Evolutionary conservation across 345 rosid genomes (phyloP).

Genomic region (Bruguiera gymnorhiza): DNA sequence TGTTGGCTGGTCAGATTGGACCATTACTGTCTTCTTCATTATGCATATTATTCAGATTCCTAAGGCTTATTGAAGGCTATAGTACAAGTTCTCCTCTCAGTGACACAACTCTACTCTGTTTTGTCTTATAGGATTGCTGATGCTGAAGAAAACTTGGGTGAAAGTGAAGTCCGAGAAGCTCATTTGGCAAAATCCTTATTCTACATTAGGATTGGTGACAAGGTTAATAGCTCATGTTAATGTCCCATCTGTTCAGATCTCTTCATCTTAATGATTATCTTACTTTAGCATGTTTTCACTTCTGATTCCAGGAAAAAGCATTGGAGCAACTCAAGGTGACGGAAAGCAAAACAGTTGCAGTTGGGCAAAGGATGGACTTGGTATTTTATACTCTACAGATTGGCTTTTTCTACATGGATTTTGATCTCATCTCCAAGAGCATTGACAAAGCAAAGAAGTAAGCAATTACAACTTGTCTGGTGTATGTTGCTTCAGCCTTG

Average conservation of each 20-base stretch:
- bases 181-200: constrained; percentile 92
- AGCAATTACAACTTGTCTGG: constrained; percentile 16
- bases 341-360: constrained; percentile 96
- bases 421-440: constrained; percentile 87
- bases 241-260: neutral
- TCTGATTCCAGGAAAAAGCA: constrained; percentile 69
- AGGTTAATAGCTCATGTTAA: constrained; percentile 42
- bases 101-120: constrained; percentile 2
- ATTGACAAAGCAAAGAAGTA: constrained; percentile 97
- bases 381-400: constrained; percentile 85
- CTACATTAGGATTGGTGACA: constrained; percentile 80
- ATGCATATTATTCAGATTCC: neutral
- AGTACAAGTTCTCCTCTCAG: neutral
- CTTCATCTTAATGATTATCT: constrained; percentile 8
- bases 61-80: neutral
- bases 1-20: neutral
- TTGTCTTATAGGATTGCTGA: constrained; percentile 71
- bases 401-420: constrained; percentile 93
- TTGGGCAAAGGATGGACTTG: constrained; percentile 97
- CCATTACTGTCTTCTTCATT: neutral
- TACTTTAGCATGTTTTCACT: constrained; percentile 9
- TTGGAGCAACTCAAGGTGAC: constrained; percentile 90
- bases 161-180: constrained; percentile 98
- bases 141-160: constrained; percentile 96
- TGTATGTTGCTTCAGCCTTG: constrained; percentile 3